Evolutionary conservation across 768 basidiomycete species (phyloP).

Genomic region (Suillus paluster): DNA sequence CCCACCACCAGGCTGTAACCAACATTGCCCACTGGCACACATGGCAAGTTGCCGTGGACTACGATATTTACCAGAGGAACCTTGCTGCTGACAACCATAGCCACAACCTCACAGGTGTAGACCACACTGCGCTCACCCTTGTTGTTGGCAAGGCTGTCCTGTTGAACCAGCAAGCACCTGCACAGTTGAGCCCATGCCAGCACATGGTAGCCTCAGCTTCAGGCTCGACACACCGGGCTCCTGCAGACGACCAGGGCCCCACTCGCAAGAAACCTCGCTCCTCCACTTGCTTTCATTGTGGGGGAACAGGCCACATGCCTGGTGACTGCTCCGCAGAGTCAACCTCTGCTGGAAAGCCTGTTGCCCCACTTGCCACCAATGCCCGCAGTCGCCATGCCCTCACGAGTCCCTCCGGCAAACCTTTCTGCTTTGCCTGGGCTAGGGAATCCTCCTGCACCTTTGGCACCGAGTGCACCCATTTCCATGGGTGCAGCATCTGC

Average conservation of each 20-base stretch:
- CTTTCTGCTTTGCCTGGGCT: constrained; percentile 36
- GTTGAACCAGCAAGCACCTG: not conserved
- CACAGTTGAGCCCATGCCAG: too few relatives aligned
- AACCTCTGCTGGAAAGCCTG: too few relatives aligned
- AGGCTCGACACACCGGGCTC: too few relatives aligned
- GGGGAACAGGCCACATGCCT: too few relatives aligned
- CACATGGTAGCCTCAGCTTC: too few relatives aligned
- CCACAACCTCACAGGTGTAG: not conserved
- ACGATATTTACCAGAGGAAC: not conserved
- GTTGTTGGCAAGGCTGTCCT: not conserved
- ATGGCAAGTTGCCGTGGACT: not conserved
- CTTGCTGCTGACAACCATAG: not conserved
- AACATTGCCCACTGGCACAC: not conserved
- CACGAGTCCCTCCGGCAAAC: constrained; percentile 19
- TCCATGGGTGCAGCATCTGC: constrained; percentile 40
- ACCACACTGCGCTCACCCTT: not conserved
- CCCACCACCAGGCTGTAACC: not conserved
- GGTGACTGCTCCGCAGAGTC: too few relatives aligned
- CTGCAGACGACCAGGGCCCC: too few relatives aligned
- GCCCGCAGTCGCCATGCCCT: constrained; percentile 22
- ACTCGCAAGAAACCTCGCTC: too few relatives aligned
- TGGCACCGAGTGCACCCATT: constrained; percentile 21
- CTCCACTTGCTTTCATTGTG: too few relatives aligned
- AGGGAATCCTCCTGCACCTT: constrained; percentile 20
- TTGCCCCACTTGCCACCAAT: too few relatives aligned